Evolutionary conservation across 768 basidiomycete species (phyloP).

Genomic region (Pilatotrama ljubarskyi): DNA sequence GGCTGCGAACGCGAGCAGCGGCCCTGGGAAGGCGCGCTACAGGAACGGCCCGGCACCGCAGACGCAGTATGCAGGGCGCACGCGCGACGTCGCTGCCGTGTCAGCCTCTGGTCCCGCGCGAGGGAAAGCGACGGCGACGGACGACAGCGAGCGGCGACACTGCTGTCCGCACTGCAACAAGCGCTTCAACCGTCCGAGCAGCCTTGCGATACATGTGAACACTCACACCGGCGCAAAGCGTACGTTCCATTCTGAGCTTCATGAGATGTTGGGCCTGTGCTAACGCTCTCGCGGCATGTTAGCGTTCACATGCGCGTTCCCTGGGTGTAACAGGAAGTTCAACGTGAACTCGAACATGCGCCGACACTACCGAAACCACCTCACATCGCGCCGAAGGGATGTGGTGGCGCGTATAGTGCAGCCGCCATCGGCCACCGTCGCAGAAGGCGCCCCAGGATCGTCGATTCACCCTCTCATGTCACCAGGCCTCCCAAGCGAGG

Average conservation of each 20-base stretch:
- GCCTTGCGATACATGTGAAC: constrained; percentile 64
- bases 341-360: constrained; percentile 88
- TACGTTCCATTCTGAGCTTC: not conserved
- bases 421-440: constrained; percentile 11
- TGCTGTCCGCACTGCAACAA: constrained; percentile 50
- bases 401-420: constrained; percentile 16
- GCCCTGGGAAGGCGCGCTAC: constrained; percentile 6
- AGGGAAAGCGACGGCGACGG: constrained; percentile 1
- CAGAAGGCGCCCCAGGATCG: not conserved
- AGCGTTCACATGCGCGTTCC: constrained; percentile 66
- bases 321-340: constrained; percentile 74
- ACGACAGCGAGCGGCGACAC: constrained; percentile 16
- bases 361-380: constrained; percentile 72
- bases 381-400: constrained; percentile 20
- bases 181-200: constrained; percentile 69
- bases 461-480: not conserved
- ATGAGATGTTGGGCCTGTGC: not conserved
- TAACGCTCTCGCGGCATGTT: not conserved
- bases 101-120: not conserved
- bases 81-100: not conserved
- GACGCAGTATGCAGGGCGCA: not conserved
- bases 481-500: not conserved
- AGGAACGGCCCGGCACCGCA: not conserved
- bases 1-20: not conserved
- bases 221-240: constrained; percentile 63